phyloP scores from a whole-genome alignment of 148 eudicot genomes.

The Rhododendron mucronatum region DNA sequence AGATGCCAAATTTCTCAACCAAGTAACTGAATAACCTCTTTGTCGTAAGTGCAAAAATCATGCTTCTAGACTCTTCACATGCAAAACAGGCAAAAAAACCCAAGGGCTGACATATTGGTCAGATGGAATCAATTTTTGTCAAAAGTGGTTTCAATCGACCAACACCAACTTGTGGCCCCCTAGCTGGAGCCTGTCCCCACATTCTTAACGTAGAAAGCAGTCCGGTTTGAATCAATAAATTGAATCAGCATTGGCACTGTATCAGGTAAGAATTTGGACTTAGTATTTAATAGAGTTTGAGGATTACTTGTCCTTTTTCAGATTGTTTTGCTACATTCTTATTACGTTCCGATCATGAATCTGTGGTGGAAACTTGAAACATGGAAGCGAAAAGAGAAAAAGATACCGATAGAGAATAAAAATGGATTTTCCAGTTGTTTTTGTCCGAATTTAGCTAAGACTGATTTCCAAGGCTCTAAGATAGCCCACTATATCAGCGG shows the following conservation, averaged over 20 bases:
- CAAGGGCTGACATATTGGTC: neutral
- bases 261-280: no score
- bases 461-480: neutral
- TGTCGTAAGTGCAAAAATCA: neutral
- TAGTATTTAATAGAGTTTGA: neutral
- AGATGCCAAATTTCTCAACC: neutral
- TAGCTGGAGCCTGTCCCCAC: neutral
- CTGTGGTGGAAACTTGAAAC: neutral
- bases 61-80: neutral
- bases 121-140: neutral
- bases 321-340: neutral
- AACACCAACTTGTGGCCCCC: neutral
- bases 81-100: neutral
- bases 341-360: neutral
- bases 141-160: neutral
- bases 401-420: no score
- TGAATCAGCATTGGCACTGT: no score
- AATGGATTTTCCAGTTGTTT: no score
- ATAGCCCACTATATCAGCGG: neutral
- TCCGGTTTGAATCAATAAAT: neutral
- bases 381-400: neutral
- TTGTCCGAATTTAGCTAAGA: no score
- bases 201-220: no score
- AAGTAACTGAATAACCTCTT: neutral
- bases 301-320: neutral